Conservation (phyloP, 2,329 filamentous ascomycete species). For the Fusarium oligoseptatum region DNA sequence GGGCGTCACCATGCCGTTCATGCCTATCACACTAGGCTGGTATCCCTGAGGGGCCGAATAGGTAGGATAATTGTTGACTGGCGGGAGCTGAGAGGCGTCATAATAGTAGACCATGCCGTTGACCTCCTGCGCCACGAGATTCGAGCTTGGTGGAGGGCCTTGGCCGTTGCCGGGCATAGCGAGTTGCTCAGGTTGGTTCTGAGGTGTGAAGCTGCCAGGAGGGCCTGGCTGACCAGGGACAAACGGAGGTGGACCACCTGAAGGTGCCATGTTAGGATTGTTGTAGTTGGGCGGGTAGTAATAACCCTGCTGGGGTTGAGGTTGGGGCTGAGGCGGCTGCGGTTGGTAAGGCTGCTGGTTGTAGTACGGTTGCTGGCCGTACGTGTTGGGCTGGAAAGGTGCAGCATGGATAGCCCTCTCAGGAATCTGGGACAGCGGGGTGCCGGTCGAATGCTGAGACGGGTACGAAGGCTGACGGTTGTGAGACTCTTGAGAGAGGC, state of each 20-base stretch:
- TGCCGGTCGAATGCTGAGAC: constrained; percentile 78
- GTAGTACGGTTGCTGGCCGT: constrained; percentile 69
- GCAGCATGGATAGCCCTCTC: constrained; percentile 92
- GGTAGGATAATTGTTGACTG: constrained; percentile 62
- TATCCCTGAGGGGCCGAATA: constrained; percentile 67
- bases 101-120: constrained; percentile 98
- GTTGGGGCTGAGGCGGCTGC: constrained; percentile 46
- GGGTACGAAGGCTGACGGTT: constrained; percentile 77
- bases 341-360: constrained; percentile 62
- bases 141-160: constrained; percentile 51
- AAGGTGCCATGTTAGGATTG: constrained; percentile 65
- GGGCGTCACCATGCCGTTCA: constrained; percentile 84
- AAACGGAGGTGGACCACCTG: constrained; percentile 67
- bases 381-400: constrained; percentile 85
- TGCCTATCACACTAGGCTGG: constrained; percentile 71
- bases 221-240: constrained; percentile 66
- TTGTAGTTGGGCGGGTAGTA: constrained; percentile 74
- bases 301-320: constrained; percentile 64
- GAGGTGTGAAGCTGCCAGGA: constrained; percentile 57
- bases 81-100: constrained; percentile 79
- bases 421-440: constrained; percentile 90
- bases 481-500: constrained; percentile 71
- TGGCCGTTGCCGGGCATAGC: constrained; percentile 50
- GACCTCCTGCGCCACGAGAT: constrained; percentile 83
- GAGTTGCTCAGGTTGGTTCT: constrained; percentile 56